Conservation (phyloP, 805 yeast genomes). For the Candida loeiensis region DNA sequence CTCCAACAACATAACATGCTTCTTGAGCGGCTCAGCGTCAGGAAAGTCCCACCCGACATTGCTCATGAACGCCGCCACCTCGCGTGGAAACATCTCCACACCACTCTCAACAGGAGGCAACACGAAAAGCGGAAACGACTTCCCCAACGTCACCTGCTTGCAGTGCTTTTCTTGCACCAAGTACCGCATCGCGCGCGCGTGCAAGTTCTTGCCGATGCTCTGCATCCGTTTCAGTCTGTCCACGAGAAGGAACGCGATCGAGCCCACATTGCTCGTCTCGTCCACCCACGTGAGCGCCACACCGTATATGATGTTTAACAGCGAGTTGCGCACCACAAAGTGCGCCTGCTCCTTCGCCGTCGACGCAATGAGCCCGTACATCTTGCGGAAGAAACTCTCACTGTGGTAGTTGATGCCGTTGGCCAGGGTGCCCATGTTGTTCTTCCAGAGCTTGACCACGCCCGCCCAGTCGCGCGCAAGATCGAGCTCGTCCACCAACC, state of each 20-base stretch:
- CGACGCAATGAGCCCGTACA: conserved; percentile 29
- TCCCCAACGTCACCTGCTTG: conserved; percentile 38
- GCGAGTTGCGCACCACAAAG: conserved; percentile 56
- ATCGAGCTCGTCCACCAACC: conserved; percentile 59
- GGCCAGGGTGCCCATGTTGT: conserved; percentile 21
- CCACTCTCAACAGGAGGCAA: conserved; percentile 4
- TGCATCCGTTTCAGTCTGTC: conserved; percentile 52
- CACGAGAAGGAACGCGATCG: conserved; percentile 46
- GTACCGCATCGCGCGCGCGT: conserved; percentile 50
- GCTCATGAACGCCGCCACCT: conserved; percentile 31
- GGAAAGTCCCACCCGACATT: conserved; percentile 41
- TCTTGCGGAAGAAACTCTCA: conserved; percentile 26
- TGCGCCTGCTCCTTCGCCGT: conserved; percentile 36
- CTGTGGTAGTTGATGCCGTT: conserved; percentile 23
- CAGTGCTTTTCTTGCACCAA: conserved; percentile 43
- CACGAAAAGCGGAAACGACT: conserved; percentile 41
- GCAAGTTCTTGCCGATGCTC: conserved; percentile 53
- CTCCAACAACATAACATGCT: conserved; percentile 39
- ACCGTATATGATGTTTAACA: conserved; percentile 53
- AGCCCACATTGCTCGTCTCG: conserved; percentile 29
- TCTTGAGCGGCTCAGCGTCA: conserved; percentile 17
- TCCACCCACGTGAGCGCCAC: conserved; percentile 50
- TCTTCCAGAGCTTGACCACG: conserved; percentile 42
- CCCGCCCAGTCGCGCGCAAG: conserved; percentile 49
- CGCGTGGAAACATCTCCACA: conserved; percentile 7